Conservation (phyloP, 352 stramenopile genomes). For the Pythium coloratum region DNA sequence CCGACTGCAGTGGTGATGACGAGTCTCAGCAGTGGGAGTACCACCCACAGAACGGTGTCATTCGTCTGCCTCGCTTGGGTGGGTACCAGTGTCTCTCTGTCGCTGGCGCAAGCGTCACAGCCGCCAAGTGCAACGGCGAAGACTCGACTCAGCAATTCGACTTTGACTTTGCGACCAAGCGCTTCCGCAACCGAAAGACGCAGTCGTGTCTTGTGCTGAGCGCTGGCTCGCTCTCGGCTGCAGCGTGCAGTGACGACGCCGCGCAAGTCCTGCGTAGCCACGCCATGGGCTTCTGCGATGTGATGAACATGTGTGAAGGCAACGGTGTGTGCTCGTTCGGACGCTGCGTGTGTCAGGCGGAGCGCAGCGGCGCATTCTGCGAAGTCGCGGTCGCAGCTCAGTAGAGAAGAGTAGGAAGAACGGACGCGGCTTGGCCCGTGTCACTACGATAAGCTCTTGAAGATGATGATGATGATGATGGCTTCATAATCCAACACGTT, state of each 20-base stretch:
- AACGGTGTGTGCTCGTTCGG: constrained; percentile 4
- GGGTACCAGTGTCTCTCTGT: constrained; percentile 2
- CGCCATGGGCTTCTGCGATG: constrained; percentile 12
- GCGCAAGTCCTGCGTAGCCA: not conserved
- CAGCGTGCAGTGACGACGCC: not conserved
- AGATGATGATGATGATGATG: too few species aligned
- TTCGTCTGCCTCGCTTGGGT: constrained; percentile 1
- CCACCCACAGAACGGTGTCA: constrained; percentile 9
- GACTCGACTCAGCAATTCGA: constrained; percentile 4
- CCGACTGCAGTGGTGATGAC: not conserved
- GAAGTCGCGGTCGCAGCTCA: not conserved
- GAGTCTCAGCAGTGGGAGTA: constrained; percentile 20
- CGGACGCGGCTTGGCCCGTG: not conserved
- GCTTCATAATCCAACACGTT: too few species aligned
- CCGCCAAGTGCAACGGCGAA: constrained; percentile 1
- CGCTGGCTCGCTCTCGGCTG: not conserved
- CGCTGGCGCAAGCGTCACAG: not conserved
- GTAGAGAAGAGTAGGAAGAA: too few species aligned
- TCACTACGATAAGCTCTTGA: too few species aligned
- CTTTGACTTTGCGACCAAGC: constrained; percentile 6
- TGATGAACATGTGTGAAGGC: constrained; percentile 12
- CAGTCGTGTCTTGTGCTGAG: not conserved
- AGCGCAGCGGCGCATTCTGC: constrained; percentile 5
- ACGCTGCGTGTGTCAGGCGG: constrained; percentile 1
- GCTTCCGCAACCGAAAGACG: constrained; percentile 7